Base-by-base conservation (phyloP, 2,329 filamentous ascomycete genomes). In the Diaporthe caulivora region DNA sequence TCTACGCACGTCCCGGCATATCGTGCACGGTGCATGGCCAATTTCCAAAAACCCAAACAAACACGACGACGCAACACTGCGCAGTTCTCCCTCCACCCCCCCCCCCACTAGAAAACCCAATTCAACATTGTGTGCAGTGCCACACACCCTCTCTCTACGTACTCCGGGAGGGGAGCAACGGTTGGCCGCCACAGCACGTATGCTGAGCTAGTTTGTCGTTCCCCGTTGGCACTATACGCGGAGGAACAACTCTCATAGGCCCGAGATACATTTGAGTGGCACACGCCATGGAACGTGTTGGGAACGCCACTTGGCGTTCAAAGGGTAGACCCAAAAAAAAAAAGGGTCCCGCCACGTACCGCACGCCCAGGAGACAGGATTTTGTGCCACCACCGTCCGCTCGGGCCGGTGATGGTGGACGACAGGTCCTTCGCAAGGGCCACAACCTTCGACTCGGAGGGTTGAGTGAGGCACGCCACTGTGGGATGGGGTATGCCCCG, bases 401-500 rank as follows among this genome's bases (percentile, higher is more conserved):
- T 21, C 44, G 44, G 62, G 62, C 62, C 62, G 44, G 37, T 13
- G 7, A 26, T 40, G 37, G 0, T 13, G 44, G 42, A 51, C 17
- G n/a, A 34, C 26, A 37, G 60, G 18, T 24, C n/a, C n/a, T n/a
- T 51, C 21, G 60, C 29, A 21, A 51, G 29, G 11, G n/a, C n/a
- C n/a, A n/a, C n/a, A 29, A 49, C 26, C 29, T 51, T 42, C 42
- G 42, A 49, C 60, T 65, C 40, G 62, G 44, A 51, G 44, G 21
- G n/a, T n/a, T n/a, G n/a, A n/a, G 49, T 34, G 37, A 60, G 60
- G 44, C 60, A 49, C 29, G 60, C 29, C 29, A 51, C 57, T 60
- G 57, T 60, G 18, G 34, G 6, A 24, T 37, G 1, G 5, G n/a
- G 9, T 21, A 60, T 60, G 57, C 57, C 37, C 29, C 3, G 11